Conservation (phyloP, 2,329 filamentous ascomycete genomes). For the Rutstroemia sydowiana region DNA sequence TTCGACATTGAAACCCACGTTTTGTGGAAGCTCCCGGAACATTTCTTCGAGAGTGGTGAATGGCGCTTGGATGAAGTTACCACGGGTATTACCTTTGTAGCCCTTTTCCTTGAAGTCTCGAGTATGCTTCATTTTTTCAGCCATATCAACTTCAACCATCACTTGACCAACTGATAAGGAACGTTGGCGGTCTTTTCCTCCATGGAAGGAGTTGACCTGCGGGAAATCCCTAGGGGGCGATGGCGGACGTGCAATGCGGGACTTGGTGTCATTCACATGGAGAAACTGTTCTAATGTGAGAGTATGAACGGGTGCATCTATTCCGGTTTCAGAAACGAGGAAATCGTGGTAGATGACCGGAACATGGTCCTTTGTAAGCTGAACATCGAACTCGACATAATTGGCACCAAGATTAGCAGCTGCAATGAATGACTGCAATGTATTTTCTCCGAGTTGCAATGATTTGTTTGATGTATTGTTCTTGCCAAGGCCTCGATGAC, state of each 20-base stretch:
- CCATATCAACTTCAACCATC: constrained; percentile 30
- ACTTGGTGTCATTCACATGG: constrained; percentile 56
- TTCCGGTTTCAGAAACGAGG: constrained; percentile 92
- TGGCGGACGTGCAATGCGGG: constrained; percentile 38
- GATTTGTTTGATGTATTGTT: constrained; percentile 79
- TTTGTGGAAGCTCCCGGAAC: constrained; percentile 73
- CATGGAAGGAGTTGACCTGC: constrained; percentile 18
- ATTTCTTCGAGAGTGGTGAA: constrained; percentile 94
- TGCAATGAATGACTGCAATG: constrained; percentile 89
- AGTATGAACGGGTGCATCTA: constrained; percentile 92
- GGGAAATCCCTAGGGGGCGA: constrained; percentile 35
- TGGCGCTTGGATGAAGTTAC: constrained; percentile 89
- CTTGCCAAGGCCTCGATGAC: constrained; percentile 75
- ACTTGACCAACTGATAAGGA: constrained; percentile 29
- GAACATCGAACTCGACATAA: constrained; percentile 77
- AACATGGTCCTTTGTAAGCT: constrained; percentile 96
- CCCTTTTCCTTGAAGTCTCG: constrained; percentile 90
- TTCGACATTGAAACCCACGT: constrained; percentile 95
- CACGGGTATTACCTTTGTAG: constrained; percentile 90
- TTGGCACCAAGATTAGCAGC: constrained; percentile 85
- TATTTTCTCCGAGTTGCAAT: constrained; percentile 93
- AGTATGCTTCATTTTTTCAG: constrained; percentile 95
- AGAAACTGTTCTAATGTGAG: constrained; percentile 93
- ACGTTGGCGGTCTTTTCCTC: constrained; percentile 28
- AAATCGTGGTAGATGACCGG: constrained; percentile 99